phyloP scores from a whole-genome alignment of 805 yeast genomes.

The Candida golubevii region DNA sequence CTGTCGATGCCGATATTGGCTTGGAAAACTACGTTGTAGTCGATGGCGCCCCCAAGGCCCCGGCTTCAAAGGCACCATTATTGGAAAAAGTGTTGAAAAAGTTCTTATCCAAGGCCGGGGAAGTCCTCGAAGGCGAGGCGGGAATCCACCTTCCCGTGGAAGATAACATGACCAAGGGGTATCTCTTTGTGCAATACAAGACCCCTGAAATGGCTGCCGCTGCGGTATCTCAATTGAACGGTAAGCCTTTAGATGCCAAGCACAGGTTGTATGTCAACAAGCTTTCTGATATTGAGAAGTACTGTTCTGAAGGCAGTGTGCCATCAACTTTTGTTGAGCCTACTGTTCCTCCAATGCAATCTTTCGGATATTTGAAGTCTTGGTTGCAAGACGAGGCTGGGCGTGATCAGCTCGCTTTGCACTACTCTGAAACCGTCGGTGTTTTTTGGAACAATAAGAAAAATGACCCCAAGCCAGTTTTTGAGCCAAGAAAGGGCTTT shows the following conservation, averaged over 20 bases:
- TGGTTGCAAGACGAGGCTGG: conserved; percentile 89
- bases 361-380: conserved; percentile 76
- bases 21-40: conserved; percentile 78
- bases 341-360: conserved; percentile 61
- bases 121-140: conserved; percentile 51
- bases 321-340: conserved; percentile 68
- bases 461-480: conserved; percentile 67
- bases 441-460: conserved; percentile 82
- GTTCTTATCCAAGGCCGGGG: conserved; percentile 73
- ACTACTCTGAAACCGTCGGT: conserved; percentile 74
- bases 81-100: conserved; percentile 82
- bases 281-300: conserved; percentile 77
- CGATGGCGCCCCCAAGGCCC: conserved; percentile 95
- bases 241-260: conserved; percentile 88
- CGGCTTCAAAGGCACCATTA: conserved; percentile 79
- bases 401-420: conserved; percentile 86
- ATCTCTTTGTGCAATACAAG: conserved; percentile 77
- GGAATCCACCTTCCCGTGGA: conserved; percentile 81
- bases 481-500: conserved; percentile 79
- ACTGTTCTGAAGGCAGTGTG: conserved; percentile 60
- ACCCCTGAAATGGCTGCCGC: conserved; percentile 62
- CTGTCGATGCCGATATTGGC: conserved; percentile 52
- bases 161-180: conserved; percentile 80
- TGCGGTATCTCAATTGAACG: conserved; percentile 77
- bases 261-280: conserved; percentile 85